Base-by-base conservation (phyloP, 2,329 filamentous ascomycete genomes). In the Microthyrium microscopicum region DNA sequence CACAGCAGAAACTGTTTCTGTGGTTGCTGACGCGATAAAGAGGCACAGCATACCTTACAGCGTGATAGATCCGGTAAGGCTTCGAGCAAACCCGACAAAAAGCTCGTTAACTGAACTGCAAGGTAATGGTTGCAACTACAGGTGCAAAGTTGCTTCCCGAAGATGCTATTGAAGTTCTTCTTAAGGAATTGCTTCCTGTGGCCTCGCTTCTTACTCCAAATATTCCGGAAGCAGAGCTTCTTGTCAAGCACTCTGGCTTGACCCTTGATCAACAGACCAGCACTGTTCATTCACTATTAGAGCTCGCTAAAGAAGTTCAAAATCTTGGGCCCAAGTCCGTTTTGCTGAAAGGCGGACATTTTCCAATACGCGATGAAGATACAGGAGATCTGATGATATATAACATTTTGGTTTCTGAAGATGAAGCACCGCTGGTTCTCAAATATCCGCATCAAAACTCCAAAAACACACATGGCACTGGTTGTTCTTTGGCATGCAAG, bases 121-220 rank as follows among this genome's bases (percentile, higher is more conserved):
- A 89, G 82, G 85, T 95, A 37, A 94, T 95, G 84, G 71, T 94
- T 7, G 77, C 81, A 19, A 87, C 81, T 1, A 81, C 73, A n/a
- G 80, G 80, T 17, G 68, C 76, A 6, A 60, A 70, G 40, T 63
- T 89, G 1, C 64, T 87, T 13, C 73, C 75, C 1, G 52, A 65
- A 24, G 60, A 68, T 6, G 77, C 80, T n/a, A 61, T 83, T 20
- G 51, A 60, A 8, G 64, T 66, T 5, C 56, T 87, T 31, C 61
- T 69, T 31, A 52, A 60, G 11, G 56, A 66, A 9, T 56, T 89
- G 4, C 61, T 87, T 6, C 73, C 76, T 1, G 51, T 64, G 21
- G 70, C 78, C 2, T 81, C 70, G 1, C 56, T 85, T 9, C 56
- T 84, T 13, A 85, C 80, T 0, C 80, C 80, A 20, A 87, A 87